Base-by-base conservation (phyloP, 768 basidiomycete genomes). In the Tricholomella constricta region DNA sequence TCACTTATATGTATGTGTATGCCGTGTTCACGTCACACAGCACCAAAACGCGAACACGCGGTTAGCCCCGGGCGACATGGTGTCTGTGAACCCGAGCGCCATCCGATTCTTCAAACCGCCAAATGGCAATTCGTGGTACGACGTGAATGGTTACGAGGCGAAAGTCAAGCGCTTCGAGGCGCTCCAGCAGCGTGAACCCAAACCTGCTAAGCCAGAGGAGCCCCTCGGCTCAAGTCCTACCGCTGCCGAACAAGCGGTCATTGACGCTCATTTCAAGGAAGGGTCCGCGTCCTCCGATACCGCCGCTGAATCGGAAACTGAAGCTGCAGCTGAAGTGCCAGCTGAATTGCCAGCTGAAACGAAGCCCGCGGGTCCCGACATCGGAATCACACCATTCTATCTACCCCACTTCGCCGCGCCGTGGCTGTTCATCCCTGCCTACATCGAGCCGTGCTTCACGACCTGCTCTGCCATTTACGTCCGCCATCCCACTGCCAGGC, bases 401-500 rank as follows among this genome's bases (percentile, higher is more conserved):
- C 86, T 97, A 9, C 97, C 97, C 0, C 75, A 81, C 31, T 97
- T 86, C 64, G 90, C 95, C 10, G 82, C 92, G 0, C 95, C 97
- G 0, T 91, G 88, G 78, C 78, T 98, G 35, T 98, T 97, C 78
- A 82, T 98, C 57, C 97, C 97, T 4, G 86, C 92, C 0, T 95
- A 94, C 68, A 80, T 94, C 37, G 89, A 94, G 60, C 81, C 85
- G 5, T 89, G 83, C 51, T 98, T 90, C 77, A 65, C 80, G 42
- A 93, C 94, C 9, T 98, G 96, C 69, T 92, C 94, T 2, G 88
- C 87, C 12, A 77, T 98, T 46, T 98, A 96, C 67, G 83, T 98
- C 27, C 90, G 97, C 32, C 94, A 98, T 63, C 97, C 97, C 7
- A 97, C 95, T 0, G 97, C 96, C 0, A 84, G 94, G n/a, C 92